Percentiles rank a stretch among this genome's conserved stretches.
Evolutionary conservation across 2,329 filamentous ascomycete species (phyloP).

Genomic region (Fusarium sp.): DNA sequence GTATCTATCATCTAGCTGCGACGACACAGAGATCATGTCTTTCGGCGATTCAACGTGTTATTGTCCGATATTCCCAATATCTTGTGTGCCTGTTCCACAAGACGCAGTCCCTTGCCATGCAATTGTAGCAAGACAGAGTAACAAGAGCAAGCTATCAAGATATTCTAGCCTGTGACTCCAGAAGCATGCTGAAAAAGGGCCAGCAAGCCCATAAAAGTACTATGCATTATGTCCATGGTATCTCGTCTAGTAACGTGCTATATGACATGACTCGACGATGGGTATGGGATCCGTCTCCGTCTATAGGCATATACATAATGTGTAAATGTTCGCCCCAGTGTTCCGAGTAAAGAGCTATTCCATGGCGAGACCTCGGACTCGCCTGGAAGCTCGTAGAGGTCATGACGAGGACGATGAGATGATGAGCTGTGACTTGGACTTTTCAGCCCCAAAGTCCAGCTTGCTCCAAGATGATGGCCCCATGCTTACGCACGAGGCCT

Average conservation of each 20-base stretch:
- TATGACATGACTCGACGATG: neutral
- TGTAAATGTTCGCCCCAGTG: neutral
- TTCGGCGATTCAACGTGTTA: neutral
- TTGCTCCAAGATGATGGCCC: neutral
- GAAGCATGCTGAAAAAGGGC: neutral
- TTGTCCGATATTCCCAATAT: neutral
- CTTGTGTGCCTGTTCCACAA: neutral
- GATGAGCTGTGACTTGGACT: neutral
- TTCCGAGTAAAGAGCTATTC: neutral
- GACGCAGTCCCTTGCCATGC: neutral
- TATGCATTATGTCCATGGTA: constrained; percentile 3
- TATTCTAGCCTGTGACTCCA: neutral
- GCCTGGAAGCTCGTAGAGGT: neutral
- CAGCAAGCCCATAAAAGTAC: constrained; percentile 1
- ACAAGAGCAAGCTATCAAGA: neutral
- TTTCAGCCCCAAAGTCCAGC: neutral
- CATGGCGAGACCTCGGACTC: neutral
- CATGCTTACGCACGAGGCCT: neutral
- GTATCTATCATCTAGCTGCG: neutral
- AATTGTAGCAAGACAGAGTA: neutral
- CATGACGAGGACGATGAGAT: neutral
- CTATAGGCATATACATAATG: neutral
- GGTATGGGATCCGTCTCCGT: neutral
- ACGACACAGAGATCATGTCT: neutral
- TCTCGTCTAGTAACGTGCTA: neutral